Percentiles rank a stretch among this genome's conserved stretches.
These are phyloP conservation scores for Tuber calosporum DNA, from an alignment of 495 filamentous ascomycete species.

Conservation along the genomic window DNA sequence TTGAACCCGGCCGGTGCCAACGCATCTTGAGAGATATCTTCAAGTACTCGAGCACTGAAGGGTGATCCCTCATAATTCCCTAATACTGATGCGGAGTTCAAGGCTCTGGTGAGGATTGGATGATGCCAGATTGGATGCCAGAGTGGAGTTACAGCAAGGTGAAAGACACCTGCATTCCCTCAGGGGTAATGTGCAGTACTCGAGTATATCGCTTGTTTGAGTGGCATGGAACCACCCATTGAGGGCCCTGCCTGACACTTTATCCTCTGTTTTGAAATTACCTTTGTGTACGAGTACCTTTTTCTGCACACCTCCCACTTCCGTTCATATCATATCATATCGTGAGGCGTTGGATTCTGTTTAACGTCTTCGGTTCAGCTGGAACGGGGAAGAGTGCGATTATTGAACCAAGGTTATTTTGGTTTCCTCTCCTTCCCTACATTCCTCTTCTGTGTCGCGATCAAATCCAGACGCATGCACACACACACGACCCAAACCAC, in stretches of 20 bases:
- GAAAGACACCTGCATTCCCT: background rate
- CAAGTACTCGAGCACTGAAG: background rate
- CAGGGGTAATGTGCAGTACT: background rate
- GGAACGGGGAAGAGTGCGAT: background rate
- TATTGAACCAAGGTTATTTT: background rate
- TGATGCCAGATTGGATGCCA: background rate
- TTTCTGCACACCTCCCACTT: background rate
- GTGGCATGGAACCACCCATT: background rate
- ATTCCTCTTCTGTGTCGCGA: background rate
- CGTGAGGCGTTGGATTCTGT: background rate
- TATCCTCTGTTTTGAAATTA: background rate
- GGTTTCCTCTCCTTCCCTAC: background rate
- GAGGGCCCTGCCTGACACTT: background rate
- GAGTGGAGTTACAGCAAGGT: background rate
- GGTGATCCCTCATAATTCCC: background rate
- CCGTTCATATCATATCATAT: background rate
- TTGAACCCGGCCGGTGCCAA: background rate
- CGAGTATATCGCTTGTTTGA: background rate
- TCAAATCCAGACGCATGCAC: background rate
- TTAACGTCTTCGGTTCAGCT: background rate
- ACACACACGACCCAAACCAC: background rate
- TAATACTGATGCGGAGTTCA: background rate
- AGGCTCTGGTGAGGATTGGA: background rate
- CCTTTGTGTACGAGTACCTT: background rate
- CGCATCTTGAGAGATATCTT: background rate